These are phyloP conservation scores for Cucurbita maxima DNA, from an alignment of 306 rosid genomes.

Conservation along the genomic window DNA sequence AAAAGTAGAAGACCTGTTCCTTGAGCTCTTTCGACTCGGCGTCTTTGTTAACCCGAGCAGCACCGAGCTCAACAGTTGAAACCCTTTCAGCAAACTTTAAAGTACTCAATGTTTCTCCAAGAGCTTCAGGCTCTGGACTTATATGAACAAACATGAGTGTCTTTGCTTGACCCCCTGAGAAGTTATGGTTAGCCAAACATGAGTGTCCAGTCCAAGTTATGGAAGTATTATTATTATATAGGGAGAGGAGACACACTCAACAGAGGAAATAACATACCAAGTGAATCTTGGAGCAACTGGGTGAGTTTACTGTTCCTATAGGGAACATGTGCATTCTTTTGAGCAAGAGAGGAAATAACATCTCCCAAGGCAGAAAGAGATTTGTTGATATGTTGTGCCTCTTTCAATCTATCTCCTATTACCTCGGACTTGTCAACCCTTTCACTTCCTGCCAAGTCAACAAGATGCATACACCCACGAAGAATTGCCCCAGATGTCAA, in stretches of 20 bases:
- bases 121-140: conserved; percentile 74
- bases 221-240: too few relatives aligned
- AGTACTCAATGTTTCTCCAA: conserved; percentile 84
- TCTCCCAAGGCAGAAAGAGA: conserved; percentile 97
- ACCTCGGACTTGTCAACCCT: conserved; percentile 92
- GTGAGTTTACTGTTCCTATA: conserved; percentile 94
- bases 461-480: conserved; percentile 85
- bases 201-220: too few relatives aligned
- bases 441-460: conserved; percentile 98
- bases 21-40: conserved; percentile 66
- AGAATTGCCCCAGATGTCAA: conserved; percentile 44
- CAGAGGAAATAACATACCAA: conserved; percentile 30
- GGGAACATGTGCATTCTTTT: conserved; percentile 78
- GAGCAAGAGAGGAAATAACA: conserved; percentile 84
- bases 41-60: conserved; percentile 69
- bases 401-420: conserved; percentile 86
- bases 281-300: conserved; percentile 90
- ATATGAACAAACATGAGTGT: conserved; percentile 92
- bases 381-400: conserved; percentile 92
- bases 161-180: conserved; percentile 81
- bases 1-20: conserved; percentile 43
- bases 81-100: conserved; percentile 93
- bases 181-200: background rate
- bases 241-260: background rate
- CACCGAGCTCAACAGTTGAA: conserved; percentile 73